Evolutionary conservation across 129 eudicot genomes (phyloP).

Genomic region (Flaveria sonorensis): DNA sequence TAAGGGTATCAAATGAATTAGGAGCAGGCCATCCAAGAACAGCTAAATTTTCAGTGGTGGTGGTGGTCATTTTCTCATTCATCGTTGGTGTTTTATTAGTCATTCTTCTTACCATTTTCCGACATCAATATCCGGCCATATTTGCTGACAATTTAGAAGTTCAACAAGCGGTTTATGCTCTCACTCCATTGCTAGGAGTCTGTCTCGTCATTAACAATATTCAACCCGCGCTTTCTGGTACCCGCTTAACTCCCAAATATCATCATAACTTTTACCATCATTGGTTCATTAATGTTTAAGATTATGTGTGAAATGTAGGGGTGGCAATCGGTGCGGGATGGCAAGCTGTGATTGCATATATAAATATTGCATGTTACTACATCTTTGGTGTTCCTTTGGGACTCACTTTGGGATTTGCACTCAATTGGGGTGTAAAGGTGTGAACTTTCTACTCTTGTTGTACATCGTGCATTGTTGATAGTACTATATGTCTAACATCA

Average conservation of each 20-base stretch:
- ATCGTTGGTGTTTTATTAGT: constrained; percentile 29
- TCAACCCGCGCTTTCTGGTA: constrained; percentile 57
- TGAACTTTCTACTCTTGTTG: not conserved
- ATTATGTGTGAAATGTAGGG: constrained; percentile 31
- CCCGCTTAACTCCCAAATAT: not conserved
- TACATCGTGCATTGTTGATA: not conserved
- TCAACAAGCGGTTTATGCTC: constrained; percentile 41
- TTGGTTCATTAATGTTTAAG: no score
- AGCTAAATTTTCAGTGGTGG: constrained; percentile 51
- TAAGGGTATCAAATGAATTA: constrained; percentile 53
- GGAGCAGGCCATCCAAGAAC: constrained; percentile 59
- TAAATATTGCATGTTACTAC: constrained; percentile 62
- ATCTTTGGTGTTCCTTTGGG: constrained; percentile 65
- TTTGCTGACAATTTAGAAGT: constrained; percentile 40
- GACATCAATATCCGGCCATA: constrained; percentile 42
- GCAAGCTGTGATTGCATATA: constrained; percentile 67
- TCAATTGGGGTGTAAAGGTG: constrained; percentile 47
- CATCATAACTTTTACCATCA: no score
- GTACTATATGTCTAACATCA: not conserved
- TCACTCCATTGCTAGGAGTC: constrained; percentile 44
- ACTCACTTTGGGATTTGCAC: constrained; percentile 44
- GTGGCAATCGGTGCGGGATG: constrained; percentile 73
- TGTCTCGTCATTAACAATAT: constrained; percentile 44
- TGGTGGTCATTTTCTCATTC: constrained; percentile 34
- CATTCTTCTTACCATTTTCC: constrained; percentile 28